Evolutionary conservation across 2,329 filamentous ascomycete species (phyloP).

Genomic region (Sclerotinia sclerotiorum): DNA sequence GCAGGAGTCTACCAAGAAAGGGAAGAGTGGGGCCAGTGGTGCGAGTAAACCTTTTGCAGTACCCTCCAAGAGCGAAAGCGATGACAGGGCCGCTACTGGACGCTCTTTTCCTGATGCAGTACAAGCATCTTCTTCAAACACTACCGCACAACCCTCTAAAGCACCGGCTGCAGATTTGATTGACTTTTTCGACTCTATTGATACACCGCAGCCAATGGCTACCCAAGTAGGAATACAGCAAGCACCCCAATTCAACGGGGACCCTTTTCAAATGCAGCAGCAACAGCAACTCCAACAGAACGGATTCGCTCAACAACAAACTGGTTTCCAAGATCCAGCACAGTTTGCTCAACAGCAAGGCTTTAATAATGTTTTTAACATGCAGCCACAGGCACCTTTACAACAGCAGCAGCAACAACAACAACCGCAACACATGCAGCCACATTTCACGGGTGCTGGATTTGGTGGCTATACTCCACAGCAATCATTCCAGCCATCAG

Average conservation of each 20-base stretch:
- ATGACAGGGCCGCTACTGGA: conserved; percentile 36
- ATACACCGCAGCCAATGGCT: conserved; percentile 74
- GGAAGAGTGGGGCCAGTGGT: conserved; percentile 32
- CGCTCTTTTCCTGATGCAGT: conserved; percentile 38
- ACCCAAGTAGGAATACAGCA: conserved; percentile 45
- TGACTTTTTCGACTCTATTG: conserved; percentile 93
- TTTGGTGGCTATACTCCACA: conserved; percentile 79
- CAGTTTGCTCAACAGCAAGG: conserved; percentile 45
- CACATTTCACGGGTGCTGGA: conserved; percentile 69
- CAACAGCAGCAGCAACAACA: conserved; percentile 39
- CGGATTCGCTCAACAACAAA: conserved; percentile 45
- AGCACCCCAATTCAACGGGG: conserved; percentile 36
- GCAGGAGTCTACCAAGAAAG: conserved; percentile 65
- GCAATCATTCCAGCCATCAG: conserved; percentile 56
- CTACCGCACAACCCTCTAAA: conserved; percentile 48
- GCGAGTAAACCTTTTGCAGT: conserved; percentile 48
- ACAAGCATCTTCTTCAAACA: conserved; percentile 44
- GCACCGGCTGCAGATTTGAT: conserved; percentile 77
- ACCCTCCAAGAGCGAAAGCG: conserved; percentile 40
- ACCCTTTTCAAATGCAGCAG: conserved; percentile 36
- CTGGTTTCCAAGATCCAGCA: conserved; percentile 45
- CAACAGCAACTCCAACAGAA: conserved; percentile 46
- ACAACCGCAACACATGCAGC: conserved; percentile 52
- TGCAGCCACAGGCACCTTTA: conserved; percentile 27
- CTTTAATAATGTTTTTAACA: conserved; percentile 38